Evolutionary conservation across 2,329 filamentous ascomycete species (phyloP).

Genomic region (Trichoderma lentiforme): DNA sequence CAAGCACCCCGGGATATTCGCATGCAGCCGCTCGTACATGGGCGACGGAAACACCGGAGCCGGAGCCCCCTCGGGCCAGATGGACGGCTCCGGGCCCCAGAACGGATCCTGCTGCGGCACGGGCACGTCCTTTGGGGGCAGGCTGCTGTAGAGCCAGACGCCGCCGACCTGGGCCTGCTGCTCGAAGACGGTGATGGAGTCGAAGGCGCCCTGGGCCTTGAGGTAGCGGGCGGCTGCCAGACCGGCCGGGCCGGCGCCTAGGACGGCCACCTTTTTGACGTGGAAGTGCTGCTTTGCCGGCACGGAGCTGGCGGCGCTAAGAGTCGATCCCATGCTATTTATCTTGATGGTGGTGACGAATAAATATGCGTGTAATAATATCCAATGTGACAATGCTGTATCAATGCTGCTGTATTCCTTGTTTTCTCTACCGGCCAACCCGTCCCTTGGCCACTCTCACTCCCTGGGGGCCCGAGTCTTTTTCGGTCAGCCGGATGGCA

Average conservation of each 20-base stretch:
- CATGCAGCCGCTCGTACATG: constrained; percentile 77
- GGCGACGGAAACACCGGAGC: constrained; percentile 71
- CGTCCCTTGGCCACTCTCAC: not conserved
- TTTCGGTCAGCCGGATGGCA: not conserved
- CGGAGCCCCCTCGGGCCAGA: constrained; percentile 40
- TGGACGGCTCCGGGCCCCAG: constrained; percentile 60
- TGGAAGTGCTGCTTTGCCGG: constrained; percentile 37
- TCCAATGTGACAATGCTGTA: not conserved
- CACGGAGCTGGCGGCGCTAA: constrained; percentile 27
- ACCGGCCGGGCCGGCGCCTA: constrained; percentile 80
- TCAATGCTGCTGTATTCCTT: not conserved
- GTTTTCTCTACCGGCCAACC: not conserved
- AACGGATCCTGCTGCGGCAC: constrained; percentile 69
- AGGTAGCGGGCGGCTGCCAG: constrained; percentile 79
- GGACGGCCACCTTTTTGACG: constrained; percentile 66
- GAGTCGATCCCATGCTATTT: constrained; percentile 1
- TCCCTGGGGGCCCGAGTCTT: not conserved
- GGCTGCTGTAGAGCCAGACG: constrained; percentile 75
- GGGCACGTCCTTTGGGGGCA: constrained; percentile 43
- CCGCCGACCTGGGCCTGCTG: constrained; percentile 75
- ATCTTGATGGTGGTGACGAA: not conserved
- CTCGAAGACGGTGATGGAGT: constrained; percentile 74
- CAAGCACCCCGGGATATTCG: constrained; percentile 77
- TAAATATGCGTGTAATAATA: not conserved
- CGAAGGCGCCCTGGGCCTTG: constrained; percentile 63